A percentile compares a stretch with the other conserved stretches of the same genome.
Conservation (phyloP, 1,284 basidiomycete genomes). For the Ceratobasidium sp. region DNA sequence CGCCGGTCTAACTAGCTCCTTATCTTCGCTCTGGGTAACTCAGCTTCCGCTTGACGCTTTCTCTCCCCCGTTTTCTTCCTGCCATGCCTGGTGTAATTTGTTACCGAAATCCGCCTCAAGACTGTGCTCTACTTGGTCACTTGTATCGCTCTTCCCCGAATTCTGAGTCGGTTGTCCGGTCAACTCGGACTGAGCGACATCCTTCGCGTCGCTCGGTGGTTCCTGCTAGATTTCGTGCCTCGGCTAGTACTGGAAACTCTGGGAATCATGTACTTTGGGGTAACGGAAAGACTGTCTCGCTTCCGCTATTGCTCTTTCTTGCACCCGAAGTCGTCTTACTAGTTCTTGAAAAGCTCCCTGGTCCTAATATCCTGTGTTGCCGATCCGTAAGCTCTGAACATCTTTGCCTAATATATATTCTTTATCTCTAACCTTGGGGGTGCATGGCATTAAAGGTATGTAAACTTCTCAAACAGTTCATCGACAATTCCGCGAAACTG, state of each 20-base stretch:
- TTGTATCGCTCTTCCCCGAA: slow-evolving; percentile 31
- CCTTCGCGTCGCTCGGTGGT: not conserved
- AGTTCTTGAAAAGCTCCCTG: slow-evolving; percentile 17
- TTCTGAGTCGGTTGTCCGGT: not conserved
- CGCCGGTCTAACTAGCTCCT: not conserved
- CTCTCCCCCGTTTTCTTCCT: not conserved
- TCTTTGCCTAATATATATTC: not conserved
- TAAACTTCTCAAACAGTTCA: slow-evolving; percentile 24
- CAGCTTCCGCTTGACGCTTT: not conserved
- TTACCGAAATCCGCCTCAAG: slow-evolving; percentile 25
- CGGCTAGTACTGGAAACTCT: no score
- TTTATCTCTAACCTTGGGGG: not conserved
- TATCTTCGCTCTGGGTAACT: slow-evolving; percentile 7
- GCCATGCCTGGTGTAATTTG: slow-evolving; percentile 35
- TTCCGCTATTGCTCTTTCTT: slow-evolving; percentile 10
- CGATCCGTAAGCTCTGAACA: slow-evolving; percentile 17
- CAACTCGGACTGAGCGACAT: slow-evolving; percentile 17
- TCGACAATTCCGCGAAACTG: slow-evolving; percentile 24
- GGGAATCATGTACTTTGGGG: no score
- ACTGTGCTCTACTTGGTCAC: slow-evolving; percentile 31
- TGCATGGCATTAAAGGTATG: not conserved
- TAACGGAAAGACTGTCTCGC: not conserved
- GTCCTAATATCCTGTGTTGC: slow-evolving; percentile 20
- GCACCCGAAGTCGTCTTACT: slow-evolving; percentile 25
- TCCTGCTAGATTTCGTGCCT: no score